Base-by-base conservation (phyloP, 495 filamentous ascomycete genomes). In the Neurospora africana region DNA sequence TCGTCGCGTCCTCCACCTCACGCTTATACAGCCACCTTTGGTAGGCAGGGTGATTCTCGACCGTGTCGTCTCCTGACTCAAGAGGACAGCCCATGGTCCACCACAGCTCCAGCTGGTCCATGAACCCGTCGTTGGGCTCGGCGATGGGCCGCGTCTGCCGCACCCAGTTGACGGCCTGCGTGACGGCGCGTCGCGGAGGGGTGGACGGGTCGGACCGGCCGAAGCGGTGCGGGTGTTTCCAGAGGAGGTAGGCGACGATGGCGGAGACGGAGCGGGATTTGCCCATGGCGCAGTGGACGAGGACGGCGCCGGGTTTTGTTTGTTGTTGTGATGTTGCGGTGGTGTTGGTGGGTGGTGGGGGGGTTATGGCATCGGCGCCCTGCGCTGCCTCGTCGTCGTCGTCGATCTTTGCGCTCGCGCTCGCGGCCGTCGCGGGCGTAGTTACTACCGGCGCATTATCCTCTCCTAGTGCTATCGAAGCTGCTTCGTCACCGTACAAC, bases 181-280 rank as follows among this genome's bases (percentile, higher is more conserved):
- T 21, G 13, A 85, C 83, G 5, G 83, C 82, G 9, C 70, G 19
- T 37, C 67, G 3, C 2, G 76, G 41, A 8, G 71, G 75, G 75
- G 76, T 73, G 21, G 71, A 78, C 37, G 69, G 76, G 77, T 74
- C 68, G 70, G 81, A 17, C 72, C 76, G 71, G 21, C 76, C 75
- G 69, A 84, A 86, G 68, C 83, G 82, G 40, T 83, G 78, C 30
- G 84, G 82, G 69, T 85, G 79, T 70, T 86, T 86, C 82, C 91
- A 89, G 77, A 97, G 90, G 69, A 98, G 83, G 82, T 93, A 97
- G 76, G 96, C 94, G 70, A 95, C 86, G 73, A 93, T 86, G 74
- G 93, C 85, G 61, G 93, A 89, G 73, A 93, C 90, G 30, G 94
- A 98, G 68, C 95, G 92, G 69, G 93, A 97, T 82, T 94, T 95